Percentiles rank a stretch among this genome's conserved stretches.
These are phyloP conservation scores for Lepidium africanum DNA, from an alignment of 345 rosid species.

Conservation along the genomic window DNA sequence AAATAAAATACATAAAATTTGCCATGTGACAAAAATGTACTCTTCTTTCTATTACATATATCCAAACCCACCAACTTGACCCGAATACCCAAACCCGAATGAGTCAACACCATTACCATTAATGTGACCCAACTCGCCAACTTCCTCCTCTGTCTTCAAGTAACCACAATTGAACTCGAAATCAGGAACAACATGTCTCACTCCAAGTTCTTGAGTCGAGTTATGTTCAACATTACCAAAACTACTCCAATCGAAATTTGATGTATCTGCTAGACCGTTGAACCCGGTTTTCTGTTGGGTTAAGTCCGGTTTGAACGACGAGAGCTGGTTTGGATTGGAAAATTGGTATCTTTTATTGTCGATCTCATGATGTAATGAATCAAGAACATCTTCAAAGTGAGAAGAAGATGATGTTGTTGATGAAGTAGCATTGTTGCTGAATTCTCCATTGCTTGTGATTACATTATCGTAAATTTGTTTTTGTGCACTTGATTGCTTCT, in stretches of 20 bases:
- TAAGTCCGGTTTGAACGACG: slow-evolving; percentile 30
- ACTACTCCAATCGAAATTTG: slow-evolving; percentile 47
- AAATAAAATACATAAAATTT: slow-evolving; percentile 1
- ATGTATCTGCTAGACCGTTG: background rate
- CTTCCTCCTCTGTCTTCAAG: slow-evolving; percentile 33
- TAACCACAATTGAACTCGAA: slow-evolving; percentile 21
- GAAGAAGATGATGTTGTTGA: slow-evolving; percentile 50
- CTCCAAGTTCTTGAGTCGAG: slow-evolving; percentile 23
- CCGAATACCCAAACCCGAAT: slow-evolving; percentile 12
- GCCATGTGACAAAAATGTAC: background rate
- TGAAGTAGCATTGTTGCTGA: slow-evolving; percentile 42
- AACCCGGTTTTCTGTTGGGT: slow-evolving; percentile 35
- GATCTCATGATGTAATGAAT: slow-evolving; percentile 35
- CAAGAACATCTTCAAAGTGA: slow-evolving; percentile 64
- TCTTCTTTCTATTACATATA: background rate
- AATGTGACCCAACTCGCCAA: background rate
- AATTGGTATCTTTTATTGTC: slow-evolving; percentile 32
- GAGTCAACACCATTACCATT: slow-evolving; percentile 17
- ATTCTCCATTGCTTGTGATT: slow-evolving; percentile 38
- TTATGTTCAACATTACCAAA: background rate
- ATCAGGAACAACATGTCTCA: slow-evolving; percentile 28
- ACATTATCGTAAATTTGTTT: slow-evolving; percentile 30
- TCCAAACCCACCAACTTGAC: background rate
- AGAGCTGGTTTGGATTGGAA: slow-evolving; percentile 11
- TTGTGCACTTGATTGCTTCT: slow-evolving; percentile 64